phyloP scores from a whole-genome alignment of 352 stramenopile genomes.

The Phytophthora syringae region DNA sequence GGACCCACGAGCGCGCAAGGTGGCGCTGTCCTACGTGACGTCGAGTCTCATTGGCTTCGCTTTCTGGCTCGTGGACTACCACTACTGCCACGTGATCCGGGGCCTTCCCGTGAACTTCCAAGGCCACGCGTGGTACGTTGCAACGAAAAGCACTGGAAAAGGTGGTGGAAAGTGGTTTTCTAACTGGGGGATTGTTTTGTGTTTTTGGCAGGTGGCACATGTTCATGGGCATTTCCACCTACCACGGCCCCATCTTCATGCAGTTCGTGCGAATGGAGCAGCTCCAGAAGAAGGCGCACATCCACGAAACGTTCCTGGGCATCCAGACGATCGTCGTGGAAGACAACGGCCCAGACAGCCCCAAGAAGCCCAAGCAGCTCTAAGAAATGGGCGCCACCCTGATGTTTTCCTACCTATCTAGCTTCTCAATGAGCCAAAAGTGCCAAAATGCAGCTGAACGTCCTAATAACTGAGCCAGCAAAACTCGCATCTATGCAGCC shows the following conservation, averaged over 20 bases:
- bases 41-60: slow-evolving; percentile 67
- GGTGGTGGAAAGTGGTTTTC: background rate
- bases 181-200: slow-evolving; percentile 12
- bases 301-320: slow-evolving; percentile 56
- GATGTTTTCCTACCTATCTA: slow-evolving; percentile 11
- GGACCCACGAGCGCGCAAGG: slow-evolving; percentile 53
- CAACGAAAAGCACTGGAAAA: background rate
- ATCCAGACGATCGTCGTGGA: slow-evolving; percentile 78
- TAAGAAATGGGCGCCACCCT: slow-evolving; percentile 15
- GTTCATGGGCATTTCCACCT: slow-evolving; percentile 81
- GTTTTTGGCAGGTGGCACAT: slow-evolving; percentile 77
- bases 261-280: slow-evolving; percentile 86
- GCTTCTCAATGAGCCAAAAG: slow-evolving; percentile 11
- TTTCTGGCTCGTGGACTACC: slow-evolving; percentile 86
- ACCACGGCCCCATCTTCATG: slow-evolving; percentile 87
- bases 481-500: background rate
- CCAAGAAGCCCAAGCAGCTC: slow-evolving; percentile 46
- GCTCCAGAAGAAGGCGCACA: slow-evolving; percentile 66
- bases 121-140: slow-evolving; percentile 73
- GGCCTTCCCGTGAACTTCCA: slow-evolving; percentile 77
- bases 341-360: slow-evolving; percentile 11
- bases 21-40: slow-evolving; percentile 70
- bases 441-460: slow-evolving; percentile 7
- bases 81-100: slow-evolving; percentile 68
- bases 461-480: slow-evolving; percentile 2